Evolutionary conservation across 192 early-diverging fungal species (phyloP), one percentile per base, ranked within the genome.

Genomic region (Diversispora epigaea): DNA sequence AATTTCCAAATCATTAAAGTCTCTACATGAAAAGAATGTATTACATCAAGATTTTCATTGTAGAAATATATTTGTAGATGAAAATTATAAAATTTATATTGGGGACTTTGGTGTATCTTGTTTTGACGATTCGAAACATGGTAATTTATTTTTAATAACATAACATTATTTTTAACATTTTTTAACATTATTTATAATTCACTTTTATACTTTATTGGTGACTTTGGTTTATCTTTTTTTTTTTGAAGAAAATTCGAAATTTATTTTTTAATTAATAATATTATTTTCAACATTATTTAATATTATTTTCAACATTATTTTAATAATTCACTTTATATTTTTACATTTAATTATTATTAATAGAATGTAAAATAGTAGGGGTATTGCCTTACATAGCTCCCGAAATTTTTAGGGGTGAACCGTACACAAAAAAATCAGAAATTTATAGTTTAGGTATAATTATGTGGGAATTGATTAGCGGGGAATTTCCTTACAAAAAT

Each of bases 341-440:
- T 19, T 8, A 21, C 17, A 56, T 56, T 56, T 56, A 4, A 8
- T 9, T 22, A 0, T 58, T 2, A 19, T 22, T 22, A 58, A 22
- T 19, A 22, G 19, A n/a, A 11, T 7, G 8, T n/a, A 17, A 6
- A 0, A 73, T 80, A 3, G 45, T 71, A 4, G 81, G 81, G 15
- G 77, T 83, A 12, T 74, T 83, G 0, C 81, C 81, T 12, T 83
- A 83, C 19, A 77, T 80, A n/a, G 79, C 79, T 0, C 81, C 81
- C 0, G 81, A 83, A 68, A 66, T 79, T 14, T 62, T 83, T 32
- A 68, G 68, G 40, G 64, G 69, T 3, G n/a, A n/a, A n/a, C 75
- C 72, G 3, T 83, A 80, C 58, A 73, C 79, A 9, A 66, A 68
- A 7, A 76, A 75, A 75, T 80, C 79, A 17, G 79, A 83, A 40